phyloP scores from a whole-genome alignment of 768 basidiomycete species.

The Auricularia cornea region DNA sequence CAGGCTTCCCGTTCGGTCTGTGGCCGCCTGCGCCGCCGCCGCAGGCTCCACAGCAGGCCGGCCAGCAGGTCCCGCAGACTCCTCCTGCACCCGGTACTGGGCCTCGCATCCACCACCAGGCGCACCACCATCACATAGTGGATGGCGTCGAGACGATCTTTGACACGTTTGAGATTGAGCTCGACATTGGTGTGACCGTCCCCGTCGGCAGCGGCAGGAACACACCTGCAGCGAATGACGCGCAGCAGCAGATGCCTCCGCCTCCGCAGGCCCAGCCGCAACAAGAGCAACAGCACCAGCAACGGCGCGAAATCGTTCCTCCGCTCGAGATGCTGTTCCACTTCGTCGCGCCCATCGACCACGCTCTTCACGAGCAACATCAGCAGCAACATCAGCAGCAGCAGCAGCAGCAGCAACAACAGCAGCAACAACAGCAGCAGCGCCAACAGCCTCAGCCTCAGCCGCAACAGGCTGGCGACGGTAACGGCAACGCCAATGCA shows the following conservation, averaged over 20 bases:
- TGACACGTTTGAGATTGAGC: neutral
- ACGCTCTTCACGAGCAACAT: neutral
- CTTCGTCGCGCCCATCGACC: neutral
- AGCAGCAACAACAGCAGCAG: neutral
- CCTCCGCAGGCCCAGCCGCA: conserved; percentile 3
- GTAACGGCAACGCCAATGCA: too few relatives aligned
- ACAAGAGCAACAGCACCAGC: neutral
- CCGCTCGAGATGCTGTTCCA: neutral
- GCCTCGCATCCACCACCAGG: neutral
- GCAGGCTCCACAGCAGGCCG: neutral
- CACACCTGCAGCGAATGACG: neutral
- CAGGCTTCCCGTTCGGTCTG: neutral
- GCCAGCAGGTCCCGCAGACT: neutral
- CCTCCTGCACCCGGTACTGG: neutral
- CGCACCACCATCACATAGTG: neutral
- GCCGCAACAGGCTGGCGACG: neutral
- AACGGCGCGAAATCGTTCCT: neutral
- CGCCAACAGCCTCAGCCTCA: neutral
- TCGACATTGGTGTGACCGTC: neutral
- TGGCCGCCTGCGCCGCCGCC: neutral
- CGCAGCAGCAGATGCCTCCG: neutral
- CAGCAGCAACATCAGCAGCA: neutral
- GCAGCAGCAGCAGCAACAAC: neutral
- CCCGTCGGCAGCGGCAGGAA: neutral
- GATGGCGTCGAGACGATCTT: neutral